Percentiles rank a stretch among this genome's conserved stretches.
Conservation (phyloP, 2,329 filamentous ascomycete genomes). For the Huntiella savannae region DNA sequence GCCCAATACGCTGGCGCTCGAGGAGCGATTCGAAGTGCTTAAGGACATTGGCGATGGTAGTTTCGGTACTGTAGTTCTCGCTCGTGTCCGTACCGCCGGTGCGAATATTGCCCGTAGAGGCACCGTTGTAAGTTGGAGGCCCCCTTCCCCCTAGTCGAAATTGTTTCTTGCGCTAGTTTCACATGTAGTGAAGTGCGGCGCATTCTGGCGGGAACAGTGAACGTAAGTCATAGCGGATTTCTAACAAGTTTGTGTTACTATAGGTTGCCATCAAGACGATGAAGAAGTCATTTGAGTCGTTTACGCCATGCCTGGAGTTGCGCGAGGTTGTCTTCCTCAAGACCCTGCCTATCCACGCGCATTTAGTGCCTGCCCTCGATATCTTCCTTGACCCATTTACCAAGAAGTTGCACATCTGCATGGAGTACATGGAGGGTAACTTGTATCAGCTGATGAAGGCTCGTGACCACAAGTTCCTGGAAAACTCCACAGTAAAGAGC, state of each 20-base stretch:
- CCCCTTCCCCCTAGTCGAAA: too few species aligned
- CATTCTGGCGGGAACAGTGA: neutral
- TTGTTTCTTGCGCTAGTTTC: neutral
- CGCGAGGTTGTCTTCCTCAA: conserved; percentile 93
- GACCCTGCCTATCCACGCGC: conserved; percentile 68
- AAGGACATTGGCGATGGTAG: conserved; percentile 98
- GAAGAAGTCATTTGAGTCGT: conserved; percentile 98
- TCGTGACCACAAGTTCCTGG: conserved; percentile 82
- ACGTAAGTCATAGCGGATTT: neutral
- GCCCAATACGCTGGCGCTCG: conserved; percentile 42
- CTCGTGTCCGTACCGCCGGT: conserved; percentile 77
- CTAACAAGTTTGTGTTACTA: conserved; percentile 5
- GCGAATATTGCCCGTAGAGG: conserved; percentile 74
- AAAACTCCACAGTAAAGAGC: conserved; percentile 85
- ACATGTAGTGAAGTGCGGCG: neutral
- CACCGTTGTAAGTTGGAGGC: conserved; percentile 54
- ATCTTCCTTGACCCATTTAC: conserved; percentile 94
- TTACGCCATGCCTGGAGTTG: conserved; percentile 74
- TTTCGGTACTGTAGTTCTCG: conserved; percentile 88
- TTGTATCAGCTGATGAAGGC: conserved; percentile 98
- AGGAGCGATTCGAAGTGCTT: conserved; percentile 89
- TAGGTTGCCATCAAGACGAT: conserved; percentile 98
- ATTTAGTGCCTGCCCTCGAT: conserved; percentile 91
- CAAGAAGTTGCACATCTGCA: conserved; percentile 91
- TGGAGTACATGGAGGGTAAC: conserved; percentile 99